Evolutionary conservation across 106 monocot species (phyloP).

Genomic region (Dioscorea alata): DNA sequence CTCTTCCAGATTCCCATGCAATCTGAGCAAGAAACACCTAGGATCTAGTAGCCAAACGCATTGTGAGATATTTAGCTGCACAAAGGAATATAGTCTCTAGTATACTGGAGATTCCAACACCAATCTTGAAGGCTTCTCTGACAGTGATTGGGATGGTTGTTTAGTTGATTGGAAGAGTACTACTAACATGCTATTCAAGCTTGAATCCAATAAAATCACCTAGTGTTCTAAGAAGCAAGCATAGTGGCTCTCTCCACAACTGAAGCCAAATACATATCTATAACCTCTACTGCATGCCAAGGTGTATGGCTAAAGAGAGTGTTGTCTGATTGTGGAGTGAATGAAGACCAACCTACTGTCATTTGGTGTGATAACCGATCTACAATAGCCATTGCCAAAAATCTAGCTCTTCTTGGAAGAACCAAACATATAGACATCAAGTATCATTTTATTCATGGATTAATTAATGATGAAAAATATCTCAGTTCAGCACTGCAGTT

Average conservation of each 20-base stretch:
- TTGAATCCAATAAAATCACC: background rate
- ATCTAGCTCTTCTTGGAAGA: background rate
- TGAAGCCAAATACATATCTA: background rate
- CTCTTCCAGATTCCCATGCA: too few species aligned
- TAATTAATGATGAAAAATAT: background rate
- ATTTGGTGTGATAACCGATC: background rate
- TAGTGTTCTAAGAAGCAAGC: background rate
- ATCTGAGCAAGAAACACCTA: too few species aligned
- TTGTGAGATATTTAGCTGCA: background rate
- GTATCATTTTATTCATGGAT: background rate
- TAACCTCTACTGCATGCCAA: too few species aligned
- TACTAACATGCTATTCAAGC: background rate
- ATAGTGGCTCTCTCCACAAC: background rate
- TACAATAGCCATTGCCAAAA: background rate
- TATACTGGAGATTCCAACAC: background rate
- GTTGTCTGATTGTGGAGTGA: background rate
- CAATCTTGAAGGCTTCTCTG: background rate
- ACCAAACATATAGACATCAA: background rate
- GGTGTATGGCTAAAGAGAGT: background rate
- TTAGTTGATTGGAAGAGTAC: background rate
- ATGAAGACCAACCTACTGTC: background rate
- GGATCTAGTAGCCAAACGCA: too few species aligned
- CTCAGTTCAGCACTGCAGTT: background rate
- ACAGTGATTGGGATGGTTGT: background rate
- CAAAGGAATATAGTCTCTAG: background rate